Conservation (phyloP, 441 rosid species). For the Eutrema salsugineum region DNA sequence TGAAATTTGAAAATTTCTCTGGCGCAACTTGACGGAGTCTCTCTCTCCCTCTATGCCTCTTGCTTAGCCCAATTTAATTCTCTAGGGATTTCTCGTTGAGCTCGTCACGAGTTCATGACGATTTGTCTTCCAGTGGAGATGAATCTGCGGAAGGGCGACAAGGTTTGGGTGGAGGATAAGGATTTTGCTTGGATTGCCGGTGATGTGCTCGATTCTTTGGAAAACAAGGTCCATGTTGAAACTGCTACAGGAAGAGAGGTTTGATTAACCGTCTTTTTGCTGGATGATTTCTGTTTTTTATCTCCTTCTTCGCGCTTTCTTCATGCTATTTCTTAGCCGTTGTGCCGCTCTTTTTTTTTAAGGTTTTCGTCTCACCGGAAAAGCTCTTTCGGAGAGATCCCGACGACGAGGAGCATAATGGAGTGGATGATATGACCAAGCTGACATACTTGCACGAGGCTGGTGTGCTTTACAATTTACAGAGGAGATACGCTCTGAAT, state of each 20-base stretch:
- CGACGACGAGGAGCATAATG: slow-evolving; percentile 86
- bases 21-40: slow-evolving; percentile 23
- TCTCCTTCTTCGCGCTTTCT: neutral
- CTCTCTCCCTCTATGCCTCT: slow-evolving; percentile 22
- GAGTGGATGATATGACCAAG: slow-evolving; percentile 99
- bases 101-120: neutral
- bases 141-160: slow-evolving; percentile 68
- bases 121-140: slow-evolving; percentile 38
- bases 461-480: slow-evolving; percentile 82
- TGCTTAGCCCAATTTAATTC: slow-evolving; percentile 4
- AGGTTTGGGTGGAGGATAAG: slow-evolving; percentile 88
- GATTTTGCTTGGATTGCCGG: slow-evolving; percentile 80
- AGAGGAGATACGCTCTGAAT: slow-evolving; percentile 86
- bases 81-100: slow-evolving; percentile 33
- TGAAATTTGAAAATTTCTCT: slow-evolving; percentile 29
- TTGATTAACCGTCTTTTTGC: neutral
- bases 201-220: slow-evolving; percentile 50
- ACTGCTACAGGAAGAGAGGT: slow-evolving; percentile 69
- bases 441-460: slow-evolving; percentile 92
- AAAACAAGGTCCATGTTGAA: slow-evolving; percentile 52
- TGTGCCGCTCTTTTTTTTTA: neutral
- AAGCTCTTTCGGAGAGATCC: slow-evolving; percentile 69
- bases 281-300: neutral
- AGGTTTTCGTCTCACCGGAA: slow-evolving; percentile 56
- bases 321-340: neutral